Evolutionary conservation across 768 basidiomycete genomes (phyloP), one percentile per base, ranked within the genome.

Genomic region (Pleurotus salmoneostramineus): DNA sequence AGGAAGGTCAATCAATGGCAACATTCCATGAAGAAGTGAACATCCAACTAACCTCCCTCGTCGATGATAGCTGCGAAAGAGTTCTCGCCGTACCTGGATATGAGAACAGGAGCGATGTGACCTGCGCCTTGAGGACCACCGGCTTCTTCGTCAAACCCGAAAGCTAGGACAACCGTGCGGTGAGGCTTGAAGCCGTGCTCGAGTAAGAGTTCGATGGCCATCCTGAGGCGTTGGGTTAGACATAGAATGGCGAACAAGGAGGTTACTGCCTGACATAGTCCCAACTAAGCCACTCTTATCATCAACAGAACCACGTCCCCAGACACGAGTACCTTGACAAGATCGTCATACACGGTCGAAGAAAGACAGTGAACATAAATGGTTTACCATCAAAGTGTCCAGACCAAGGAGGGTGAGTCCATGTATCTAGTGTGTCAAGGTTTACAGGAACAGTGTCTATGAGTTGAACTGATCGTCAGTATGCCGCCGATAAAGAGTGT

Each of bases 11-110:
- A n/a, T 40, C 37, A 6, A 40, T 15, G 2, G 34, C 15, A 36
- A 36, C n/a, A 6, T 35, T 52, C 8, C 8, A 21, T 27, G 15
- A 5, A n/a, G 35, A 2, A 5, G 37, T 12, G 10, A 21, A 3
- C 10, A 15, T 33, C n/a, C 14, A 32, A 68, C 74, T 65, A 68
- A 85, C 91, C 83, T 34, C 95, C 94, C 75, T 98, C 95, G 65
- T 98, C 95, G 36, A 98, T 77, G 46, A 97, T 69, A 66, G 95
- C 77, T 0, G 89, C 83, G 65, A 93, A 84, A 5, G 83, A 80
- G 65, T 93, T 70, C 58, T 81, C 66, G 37, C 93, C 94, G 65
- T 90, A 95, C 11, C 74, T 77, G 2, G 77, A 62, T 49, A 83
- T 67, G 33, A 97, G 71, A 43, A 72, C 72, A 6, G 71, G 64